phyloP scores from a whole-genome alignment of 2,329 filamentous ascomycete genomes.

The Pleomassaria siparia region DNA sequence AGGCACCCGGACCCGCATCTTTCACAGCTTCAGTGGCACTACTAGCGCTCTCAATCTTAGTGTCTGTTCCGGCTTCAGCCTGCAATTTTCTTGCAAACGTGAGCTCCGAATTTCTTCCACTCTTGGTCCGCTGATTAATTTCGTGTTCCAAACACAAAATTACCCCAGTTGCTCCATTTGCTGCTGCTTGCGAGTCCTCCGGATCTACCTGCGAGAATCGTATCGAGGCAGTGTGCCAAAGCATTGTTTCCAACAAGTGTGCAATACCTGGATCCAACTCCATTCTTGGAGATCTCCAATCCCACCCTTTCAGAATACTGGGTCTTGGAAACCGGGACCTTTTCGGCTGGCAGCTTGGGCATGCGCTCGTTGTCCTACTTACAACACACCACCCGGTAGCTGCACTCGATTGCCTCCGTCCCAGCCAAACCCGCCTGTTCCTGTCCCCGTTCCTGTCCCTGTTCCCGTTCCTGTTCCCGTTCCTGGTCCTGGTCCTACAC shows the following conservation, averaged over 20 bases:
- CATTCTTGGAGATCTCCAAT: neutral
- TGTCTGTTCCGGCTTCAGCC: neutral
- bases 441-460: slow-evolving; percentile 3
- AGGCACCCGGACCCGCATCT: neutral
- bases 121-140: neutral
- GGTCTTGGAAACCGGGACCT: neutral
- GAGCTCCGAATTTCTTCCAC: neutral
- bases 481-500: slow-evolving; percentile 11
- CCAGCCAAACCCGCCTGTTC: slow-evolving; percentile 18
- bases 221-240: neutral
- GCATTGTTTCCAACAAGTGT: neutral
- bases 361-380: slow-evolving; percentile 9
- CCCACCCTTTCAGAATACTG: slow-evolving; percentile 4
- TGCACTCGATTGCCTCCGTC: slow-evolving; percentile 25
- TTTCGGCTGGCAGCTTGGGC: neutral
- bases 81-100: neutral
- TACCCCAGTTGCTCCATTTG: neutral
- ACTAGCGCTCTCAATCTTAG: neutral
- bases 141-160: neutral
- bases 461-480: slow-evolving; percentile 5
- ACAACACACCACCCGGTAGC: slow-evolving; percentile 37
- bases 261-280: slow-evolving; percentile 2
- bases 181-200: neutral
- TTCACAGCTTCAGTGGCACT: neutral
- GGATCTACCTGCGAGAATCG: slow-evolving; percentile 6